Evolutionary conservation across 768 basidiomycete species (phyloP).

Genomic region (Suillus bovinus): DNA sequence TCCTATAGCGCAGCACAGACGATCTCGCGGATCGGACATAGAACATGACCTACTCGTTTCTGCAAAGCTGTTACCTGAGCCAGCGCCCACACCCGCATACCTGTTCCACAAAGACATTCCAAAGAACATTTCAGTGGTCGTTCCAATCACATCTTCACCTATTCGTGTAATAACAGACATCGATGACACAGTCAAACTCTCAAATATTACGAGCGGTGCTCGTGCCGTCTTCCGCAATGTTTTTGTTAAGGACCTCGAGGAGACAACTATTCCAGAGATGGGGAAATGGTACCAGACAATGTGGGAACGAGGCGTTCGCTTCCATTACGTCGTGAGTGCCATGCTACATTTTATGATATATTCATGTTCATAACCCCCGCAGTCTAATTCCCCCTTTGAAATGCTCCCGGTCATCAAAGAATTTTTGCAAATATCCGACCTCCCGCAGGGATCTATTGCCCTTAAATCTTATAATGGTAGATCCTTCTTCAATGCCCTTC

Average conservation of each 20-base stretch:
- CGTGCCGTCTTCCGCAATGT: slow-evolving; percentile 87
- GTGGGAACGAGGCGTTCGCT: slow-evolving; percentile 71
- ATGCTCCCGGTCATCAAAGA: slow-evolving; percentile 75
- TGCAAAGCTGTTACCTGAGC: slow-evolving; percentile 47
- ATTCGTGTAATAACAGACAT: slow-evolving; percentile 90
- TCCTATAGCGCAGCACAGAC: slow-evolving; percentile 55
- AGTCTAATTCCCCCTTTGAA: slow-evolving; percentile 91
- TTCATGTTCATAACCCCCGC: slow-evolving; percentile 11
- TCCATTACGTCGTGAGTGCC: slow-evolving; percentile 83
- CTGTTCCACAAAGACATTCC: slow-evolving; percentile 11
- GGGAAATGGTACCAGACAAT: slow-evolving; percentile 72
- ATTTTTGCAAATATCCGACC: slow-evolving; percentile 68
- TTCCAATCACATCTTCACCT: slow-evolving; percentile 59
- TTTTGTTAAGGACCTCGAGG: slow-evolving; percentile 82
- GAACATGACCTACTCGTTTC: slow-evolving; percentile 55
- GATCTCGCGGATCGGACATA: slow-evolving; percentile 46
- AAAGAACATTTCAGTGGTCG: slow-evolving; percentile 29
- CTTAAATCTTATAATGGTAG: slow-evolving; percentile 85
- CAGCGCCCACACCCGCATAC: slow-evolving; percentile 22
- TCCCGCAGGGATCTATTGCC: slow-evolving; percentile 76
- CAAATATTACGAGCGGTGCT: slow-evolving; percentile 77
- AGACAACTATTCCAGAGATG: slow-evolving; percentile 82
- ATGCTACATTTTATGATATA: not conserved
- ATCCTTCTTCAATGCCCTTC: slow-evolving; percentile 79
- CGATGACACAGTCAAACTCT: slow-evolving; percentile 78